Base-by-base conservation (phyloP, 441 rosid genomes). In the Codiaeum variegatum region DNA sequence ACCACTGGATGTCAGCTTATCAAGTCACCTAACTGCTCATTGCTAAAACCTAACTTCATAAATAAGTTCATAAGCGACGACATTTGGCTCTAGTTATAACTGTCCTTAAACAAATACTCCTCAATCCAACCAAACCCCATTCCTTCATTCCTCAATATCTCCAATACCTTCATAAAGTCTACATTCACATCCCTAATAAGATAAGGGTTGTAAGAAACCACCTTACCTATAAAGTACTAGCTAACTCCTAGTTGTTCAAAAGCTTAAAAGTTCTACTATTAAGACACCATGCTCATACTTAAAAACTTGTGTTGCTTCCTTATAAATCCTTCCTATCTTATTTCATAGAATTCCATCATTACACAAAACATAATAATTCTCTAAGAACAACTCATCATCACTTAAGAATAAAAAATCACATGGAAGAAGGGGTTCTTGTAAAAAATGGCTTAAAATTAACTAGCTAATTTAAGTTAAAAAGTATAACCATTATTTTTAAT, bases 321-420 rank as follows among this genome's bases (percentile, higher is more conserved):
- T 84, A 60, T 79, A 88, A 34, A 92, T 83, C 85, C 78, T 87
- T 73, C 97, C 94, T 42, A 92, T 85, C 82, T 82, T 82, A 77
- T 79, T 79, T 29, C 84, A 71, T 2, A 74, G 85, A 61, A 92
- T 67, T 5, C 95, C 96, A 73, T 83, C 84, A 62, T 85, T 70
- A 82, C 90, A 94, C 73, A 94, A 81, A 6, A 83, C 88, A 73
- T 81, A 83, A 69, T 84, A 86, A 69, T 92, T 92, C 78, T 88
- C 88, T 7, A 92, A 62, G 85, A 92, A 79, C 60, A 81, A 75
- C 29, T 44, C 79, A 78, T 90, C 96, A 76, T 94, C 98, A 75
- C 76, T 78, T 81, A 94, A 76, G 70, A 86, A 92, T 75, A 89
- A 81, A 79, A 81, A 76, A 72, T 85, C 86, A 46, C 73, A 75